Base-by-base conservation (phyloP, 345 rosid genomes). In the Salix purpurea region DNA sequence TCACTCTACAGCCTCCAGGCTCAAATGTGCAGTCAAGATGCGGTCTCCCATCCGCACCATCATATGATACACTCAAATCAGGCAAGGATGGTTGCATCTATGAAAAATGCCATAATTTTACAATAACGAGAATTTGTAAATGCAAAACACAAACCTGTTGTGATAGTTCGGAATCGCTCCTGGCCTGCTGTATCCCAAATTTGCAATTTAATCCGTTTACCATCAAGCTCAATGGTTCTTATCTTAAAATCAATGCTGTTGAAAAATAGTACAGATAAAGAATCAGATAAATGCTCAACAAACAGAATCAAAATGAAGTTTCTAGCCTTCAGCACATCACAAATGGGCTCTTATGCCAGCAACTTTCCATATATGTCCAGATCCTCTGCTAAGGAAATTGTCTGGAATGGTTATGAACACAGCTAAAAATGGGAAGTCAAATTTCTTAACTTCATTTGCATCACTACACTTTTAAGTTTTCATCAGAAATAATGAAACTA, bases 111-210 rank as follows among this genome's bases (percentile, higher is more conserved):
- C 64, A 21, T 11, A 58, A 58, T 58, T 58, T 58, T 23, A 70
- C 14, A 44, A 28, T 10, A 37, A 50, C 21, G 18, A 34, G 13
- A 30, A 44, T 2, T 21, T 18, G 32, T n/a, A n/a, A 48, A 70
- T 1, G 15, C 24, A 50, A 3, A 60, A 65, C 4, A 39, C 73
- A 34, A 70, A 89, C 92, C 90, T 56, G 88, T 88, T 42, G 91
- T 88, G 70, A 88, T 86, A 6, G 91, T 86, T 40, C 88, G 79
- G 66, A 87, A 89, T 74, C 88, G 91, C 68, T 89, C 90, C 78
- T 89, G 90, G 72, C 91, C 90, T 61, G 90, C 90, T 1, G 91
- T 87, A 76, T 89, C 91, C 90, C 90, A 87, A n/a, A 90, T 88
- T 86, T 90, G 94, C 84, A 90, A 80, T 76, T 90, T 90, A 78